Percentiles rank a stretch among this genome's conserved stretches.
Evolutionary conservation across 2,329 filamentous ascomycete genomes (phyloP).

Genomic region (Xylariales sp.): DNA sequence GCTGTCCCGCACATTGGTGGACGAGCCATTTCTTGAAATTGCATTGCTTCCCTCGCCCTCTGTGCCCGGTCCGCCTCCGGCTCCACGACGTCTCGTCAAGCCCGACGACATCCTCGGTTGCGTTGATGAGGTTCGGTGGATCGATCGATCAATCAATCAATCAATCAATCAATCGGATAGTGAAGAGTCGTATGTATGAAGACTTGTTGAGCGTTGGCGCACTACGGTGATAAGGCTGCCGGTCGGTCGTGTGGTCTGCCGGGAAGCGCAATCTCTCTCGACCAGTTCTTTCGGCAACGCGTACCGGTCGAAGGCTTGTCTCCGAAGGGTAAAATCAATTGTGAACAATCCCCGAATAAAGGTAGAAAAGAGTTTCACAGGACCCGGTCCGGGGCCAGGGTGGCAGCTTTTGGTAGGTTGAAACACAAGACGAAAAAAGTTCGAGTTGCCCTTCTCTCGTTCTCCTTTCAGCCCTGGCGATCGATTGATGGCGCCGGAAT

Average conservation of each 20-base stretch:
- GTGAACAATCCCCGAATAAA: too few species aligned
- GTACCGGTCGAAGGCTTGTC: background rate
- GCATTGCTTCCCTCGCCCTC: conserved; percentile 53
- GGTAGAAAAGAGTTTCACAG: background rate
- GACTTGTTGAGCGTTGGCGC: background rate
- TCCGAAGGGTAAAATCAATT: too few species aligned
- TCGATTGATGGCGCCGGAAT: background rate
- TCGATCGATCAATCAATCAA: conserved; percentile 1
- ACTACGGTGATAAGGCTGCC: background rate
- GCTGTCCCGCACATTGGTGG: conserved; percentile 48
- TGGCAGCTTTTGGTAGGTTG: background rate
- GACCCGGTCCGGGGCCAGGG: background rate
- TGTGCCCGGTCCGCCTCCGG: conserved; percentile 49
- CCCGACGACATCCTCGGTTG: conserved; percentile 34
- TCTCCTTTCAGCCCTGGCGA: background rate
- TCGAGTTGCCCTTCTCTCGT: background rate
- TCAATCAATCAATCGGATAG: background rate
- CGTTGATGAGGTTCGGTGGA: background rate
- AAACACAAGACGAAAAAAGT: background rate
- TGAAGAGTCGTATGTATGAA: background rate
- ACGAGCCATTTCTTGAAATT: conserved; percentile 54
- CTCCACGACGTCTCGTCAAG: conserved; percentile 46
- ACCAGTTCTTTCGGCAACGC: too few species aligned
- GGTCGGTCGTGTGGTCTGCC: background rate
- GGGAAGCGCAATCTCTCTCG: background rate